phyloP scores from a whole-genome alignment of 352 stramenopile genomes.

The Phytophthora fragariae region DNA sequence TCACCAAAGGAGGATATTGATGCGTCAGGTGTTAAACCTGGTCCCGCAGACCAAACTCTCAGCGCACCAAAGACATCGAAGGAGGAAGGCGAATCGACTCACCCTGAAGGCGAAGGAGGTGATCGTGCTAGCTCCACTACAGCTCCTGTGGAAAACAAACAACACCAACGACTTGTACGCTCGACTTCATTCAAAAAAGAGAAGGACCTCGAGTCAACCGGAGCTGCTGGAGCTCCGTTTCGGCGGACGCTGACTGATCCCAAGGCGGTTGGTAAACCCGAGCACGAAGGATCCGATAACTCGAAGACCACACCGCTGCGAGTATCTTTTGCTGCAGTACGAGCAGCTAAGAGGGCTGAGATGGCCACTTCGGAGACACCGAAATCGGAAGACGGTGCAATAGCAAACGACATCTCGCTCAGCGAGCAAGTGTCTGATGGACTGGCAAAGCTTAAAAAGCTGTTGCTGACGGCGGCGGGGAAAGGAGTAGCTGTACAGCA shows the following conservation, averaged over 20 bases:
- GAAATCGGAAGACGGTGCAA: background rate
- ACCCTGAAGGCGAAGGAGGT: background rate
- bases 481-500: constrained; percentile 57
- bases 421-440: constrained; percentile 17
- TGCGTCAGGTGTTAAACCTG: background rate
- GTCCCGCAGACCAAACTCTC: background rate
- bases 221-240: constrained; percentile 21
- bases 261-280: constrained; percentile 12
- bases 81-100: background rate
- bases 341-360: constrained; percentile 35
- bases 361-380: constrained; percentile 2
- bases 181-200: constrained; percentile 38
- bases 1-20: background rate
- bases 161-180: constrained; percentile 12
- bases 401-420: background rate
- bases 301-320: constrained; percentile 10
- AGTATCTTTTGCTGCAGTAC: constrained; percentile 43
- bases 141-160: background rate
- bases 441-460: constrained; percentile 51
- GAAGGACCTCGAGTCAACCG: constrained; percentile 5
- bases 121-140: background rate
- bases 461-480: constrained; percentile 55
- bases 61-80: background rate
- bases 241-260: constrained; percentile 38
- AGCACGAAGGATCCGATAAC: constrained; percentile 6